phyloP scores from a whole-genome alignment of 1,139 yeast genomes.

The Yamadazyma atlantica region DNA sequence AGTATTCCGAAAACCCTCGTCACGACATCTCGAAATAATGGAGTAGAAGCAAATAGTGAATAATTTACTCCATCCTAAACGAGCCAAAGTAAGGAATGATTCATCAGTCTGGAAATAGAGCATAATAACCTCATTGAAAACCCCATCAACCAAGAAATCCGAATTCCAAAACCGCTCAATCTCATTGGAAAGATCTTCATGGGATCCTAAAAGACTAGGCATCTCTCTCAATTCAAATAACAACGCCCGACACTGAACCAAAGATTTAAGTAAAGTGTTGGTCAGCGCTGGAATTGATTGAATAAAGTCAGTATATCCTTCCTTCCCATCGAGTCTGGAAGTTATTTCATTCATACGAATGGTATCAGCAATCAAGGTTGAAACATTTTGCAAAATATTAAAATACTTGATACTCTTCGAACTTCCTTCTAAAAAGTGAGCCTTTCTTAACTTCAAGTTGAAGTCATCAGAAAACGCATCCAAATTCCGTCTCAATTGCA shows the following conservation, averaged over 20 bases:
- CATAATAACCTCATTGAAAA: conserved; percentile 37
- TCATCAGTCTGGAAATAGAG: conserved; percentile 48
- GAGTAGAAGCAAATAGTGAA: conserved; percentile 25
- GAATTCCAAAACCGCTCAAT: conserved; percentile 28
- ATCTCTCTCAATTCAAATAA: conserved; percentile 20
- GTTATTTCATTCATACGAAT: conserved; percentile 57
- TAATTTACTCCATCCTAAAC: conserved; percentile 30
- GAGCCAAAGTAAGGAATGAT: conserved; percentile 34
- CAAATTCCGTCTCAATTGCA: conserved; percentile 10
- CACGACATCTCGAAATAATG: conserved; percentile 12
- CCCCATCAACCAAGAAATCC: conserved; percentile 25
- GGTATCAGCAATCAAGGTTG: conserved; percentile 51
- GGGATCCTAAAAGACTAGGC: conserved; percentile 15
- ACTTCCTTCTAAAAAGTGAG: conserved; percentile 14
- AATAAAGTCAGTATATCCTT: conserved; percentile 34
- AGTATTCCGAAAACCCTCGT: conserved; percentile 1
- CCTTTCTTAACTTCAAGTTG: conserved; percentile 11
- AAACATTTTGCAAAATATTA: conserved; percentile 22
- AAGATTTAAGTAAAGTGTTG: conserved; percentile 33
- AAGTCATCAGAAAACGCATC: conserved; percentile 13
- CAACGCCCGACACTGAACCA: conserved; percentile 32
- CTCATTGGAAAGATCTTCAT: conserved; percentile 17
- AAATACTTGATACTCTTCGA: conserved; percentile 19
- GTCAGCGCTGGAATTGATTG: conserved; percentile 33
- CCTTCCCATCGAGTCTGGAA: conserved; percentile 42